Conservation (phyloP, 345 rosid species). For the Syzygium grande region DNA sequence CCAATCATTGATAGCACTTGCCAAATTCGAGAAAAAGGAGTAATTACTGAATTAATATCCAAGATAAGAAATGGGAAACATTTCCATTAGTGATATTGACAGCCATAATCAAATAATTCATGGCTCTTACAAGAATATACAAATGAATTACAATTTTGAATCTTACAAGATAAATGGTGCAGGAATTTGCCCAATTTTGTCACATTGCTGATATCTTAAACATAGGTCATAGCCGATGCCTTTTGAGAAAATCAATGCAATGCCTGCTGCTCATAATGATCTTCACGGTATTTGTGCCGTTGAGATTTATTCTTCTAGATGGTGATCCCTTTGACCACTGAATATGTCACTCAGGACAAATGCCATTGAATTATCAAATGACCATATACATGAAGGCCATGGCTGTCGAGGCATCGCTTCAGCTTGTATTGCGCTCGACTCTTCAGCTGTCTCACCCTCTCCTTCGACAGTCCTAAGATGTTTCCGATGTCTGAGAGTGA, state of each 20-base stretch:
- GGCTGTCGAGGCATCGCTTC: conserved; percentile 44
- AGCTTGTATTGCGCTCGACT: conserved; percentile 66
- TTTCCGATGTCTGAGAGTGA: conserved; percentile 63
- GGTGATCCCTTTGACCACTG: not conserved
- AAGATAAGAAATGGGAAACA: no score
- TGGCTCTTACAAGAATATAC: no score
- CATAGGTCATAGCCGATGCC: not conserved
- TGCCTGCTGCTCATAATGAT: not conserved
- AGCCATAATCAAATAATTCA: no score
- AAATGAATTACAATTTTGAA: not conserved
- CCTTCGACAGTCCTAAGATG: conserved; percentile 53
- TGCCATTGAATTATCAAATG: conserved; percentile 39
- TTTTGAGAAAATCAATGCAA: not conserved
- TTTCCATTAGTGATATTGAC: no score
- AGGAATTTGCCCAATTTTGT: not conserved
- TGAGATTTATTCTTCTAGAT: not conserved
- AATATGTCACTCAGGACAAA: not conserved
- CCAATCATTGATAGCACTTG: no score
- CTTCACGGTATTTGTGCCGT: not conserved
- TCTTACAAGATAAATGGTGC: not conserved
- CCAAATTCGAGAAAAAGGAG: no score
- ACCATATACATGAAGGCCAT: conserved; percentile 51
- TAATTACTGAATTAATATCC: no score
- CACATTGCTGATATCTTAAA: not conserved
- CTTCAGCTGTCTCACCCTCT: conserved; percentile 78